A percentile compares a stretch with the other conserved stretches of the same genome.
phyloP scores from a whole-genome alignment of 345 rosid genomes.

The Pugionium cornutum region DNA sequence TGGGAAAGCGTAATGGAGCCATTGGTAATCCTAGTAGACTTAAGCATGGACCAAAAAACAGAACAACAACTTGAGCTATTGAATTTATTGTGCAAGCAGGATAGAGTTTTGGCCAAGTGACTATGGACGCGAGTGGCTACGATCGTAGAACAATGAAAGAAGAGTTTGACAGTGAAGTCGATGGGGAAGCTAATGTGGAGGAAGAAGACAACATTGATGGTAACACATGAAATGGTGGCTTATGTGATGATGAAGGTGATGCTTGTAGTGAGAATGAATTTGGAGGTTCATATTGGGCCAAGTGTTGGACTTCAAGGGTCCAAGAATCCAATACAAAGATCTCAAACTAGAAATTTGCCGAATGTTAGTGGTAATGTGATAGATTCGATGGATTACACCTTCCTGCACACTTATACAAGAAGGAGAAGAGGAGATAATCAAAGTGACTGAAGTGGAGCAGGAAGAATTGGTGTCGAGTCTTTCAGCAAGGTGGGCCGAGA shows the following conservation, averaged over 20 bases:
- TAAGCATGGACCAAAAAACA: slow-evolving; percentile 12
- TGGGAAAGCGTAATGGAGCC: slow-evolving; percentile 1
- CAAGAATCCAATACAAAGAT: neutral
- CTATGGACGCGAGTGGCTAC: slow-evolving; percentile 20
- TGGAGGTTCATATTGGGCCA: neutral
- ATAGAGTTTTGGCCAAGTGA: slow-evolving; percentile 27
- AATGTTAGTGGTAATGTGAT: too few relatives aligned
- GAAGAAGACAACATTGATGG: neutral
- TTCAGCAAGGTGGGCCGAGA: too few relatives aligned
- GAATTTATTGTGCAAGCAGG: neutral
- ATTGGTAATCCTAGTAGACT: neutral
- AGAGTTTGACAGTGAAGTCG: slow-evolving; percentile 25
- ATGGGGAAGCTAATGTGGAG: neutral
- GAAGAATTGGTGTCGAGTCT: too few relatives aligned
- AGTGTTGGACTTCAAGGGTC: neutral
- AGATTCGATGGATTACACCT: too few relatives aligned
- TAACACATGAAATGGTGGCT: neutral
- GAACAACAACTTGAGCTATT: slow-evolving; percentile 20
- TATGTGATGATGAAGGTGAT: neutral
- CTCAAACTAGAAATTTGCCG: too few relatives aligned
- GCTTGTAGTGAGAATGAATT: neutral
- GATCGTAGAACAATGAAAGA: slow-evolving; percentile 9
- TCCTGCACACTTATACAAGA: too few relatives aligned
- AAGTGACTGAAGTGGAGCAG: too few relatives aligned
- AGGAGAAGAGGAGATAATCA: too few relatives aligned